These are phyloP conservation scores for Neostapfia colusana DNA, from an alignment of 176 grass and related monocot species.

Conservation along the genomic window DNA sequence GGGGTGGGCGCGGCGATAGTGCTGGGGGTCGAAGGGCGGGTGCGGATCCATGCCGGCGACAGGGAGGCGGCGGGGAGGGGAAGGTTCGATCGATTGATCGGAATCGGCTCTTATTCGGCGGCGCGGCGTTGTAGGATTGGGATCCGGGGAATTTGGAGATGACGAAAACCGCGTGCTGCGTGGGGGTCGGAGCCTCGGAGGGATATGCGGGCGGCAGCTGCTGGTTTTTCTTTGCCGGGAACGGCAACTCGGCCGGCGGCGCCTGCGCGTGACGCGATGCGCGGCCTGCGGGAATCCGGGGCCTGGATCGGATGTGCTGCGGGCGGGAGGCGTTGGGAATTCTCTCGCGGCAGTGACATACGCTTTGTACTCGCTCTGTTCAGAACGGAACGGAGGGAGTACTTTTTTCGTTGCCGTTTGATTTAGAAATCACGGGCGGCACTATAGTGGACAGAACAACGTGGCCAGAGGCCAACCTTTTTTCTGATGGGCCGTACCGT, in stretches of 20 bases:
- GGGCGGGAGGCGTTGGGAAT: background rate
- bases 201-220: no score
- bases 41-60: conserved; percentile 51
- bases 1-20: conserved; percentile 33
- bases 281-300: background rate
- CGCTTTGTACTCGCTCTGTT: no score
- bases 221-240: conserved; percentile 2
- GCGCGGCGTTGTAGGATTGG: conserved; percentile 23
- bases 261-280: background rate
- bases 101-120: background rate
- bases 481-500: no score
- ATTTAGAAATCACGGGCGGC: no score
- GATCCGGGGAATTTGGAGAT: background rate
- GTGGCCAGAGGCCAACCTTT: no score
- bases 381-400: no score
- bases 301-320: background rate
- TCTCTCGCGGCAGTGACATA: background rate
- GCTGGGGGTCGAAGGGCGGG: conserved; percentile 48
- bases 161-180: background rate
- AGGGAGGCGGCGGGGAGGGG: background rate
- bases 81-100: background rate
- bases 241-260: conserved; percentile 29
- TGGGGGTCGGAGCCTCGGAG: background rate
- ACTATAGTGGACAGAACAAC: background rate
- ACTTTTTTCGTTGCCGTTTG: no score